Evolutionary conservation across 1,139 yeast genomes (phyloP).

Genomic region (Sugiyamaella neomexicana): DNA sequence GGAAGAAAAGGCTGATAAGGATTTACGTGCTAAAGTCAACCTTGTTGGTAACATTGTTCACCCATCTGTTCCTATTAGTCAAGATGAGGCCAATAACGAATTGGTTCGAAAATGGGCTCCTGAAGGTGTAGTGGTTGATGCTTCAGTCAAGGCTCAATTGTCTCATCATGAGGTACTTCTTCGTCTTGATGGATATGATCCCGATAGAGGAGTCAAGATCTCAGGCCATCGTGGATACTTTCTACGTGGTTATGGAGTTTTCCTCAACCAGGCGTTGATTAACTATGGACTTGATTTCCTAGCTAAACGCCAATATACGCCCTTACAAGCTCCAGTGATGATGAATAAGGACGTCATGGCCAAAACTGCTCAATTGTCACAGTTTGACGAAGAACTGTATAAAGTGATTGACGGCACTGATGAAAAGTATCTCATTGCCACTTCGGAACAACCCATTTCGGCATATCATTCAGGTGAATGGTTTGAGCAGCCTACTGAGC

Average conservation of each 20-base stretch:
- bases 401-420: slow-evolving; percentile 96
- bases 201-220: slow-evolving; percentile 96
- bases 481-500: slow-evolving; percentile 98
- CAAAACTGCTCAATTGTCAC: slow-evolving; percentile 96
- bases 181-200: slow-evolving; percentile 96
- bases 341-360: slow-evolving; percentile 99
- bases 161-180: slow-evolving; percentile 95
- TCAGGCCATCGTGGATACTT: slow-evolving; percentile 99
- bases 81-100: slow-evolving; percentile 89
- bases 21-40: slow-evolving; percentile 76
- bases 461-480: slow-evolving; percentile 98
- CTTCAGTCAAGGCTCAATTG: slow-evolving; percentile 66
- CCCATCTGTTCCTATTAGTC: slow-evolving; percentile 81
- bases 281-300: slow-evolving; percentile 91
- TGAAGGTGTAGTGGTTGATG: slow-evolving; percentile 52
- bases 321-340: slow-evolving; percentile 98
- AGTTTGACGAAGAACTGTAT: slow-evolving; percentile 96
- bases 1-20: slow-evolving; percentile 79
- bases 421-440: slow-evolving; percentile 96
- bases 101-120: slow-evolving; percentile 88
- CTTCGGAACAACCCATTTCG: slow-evolving; percentile 98
- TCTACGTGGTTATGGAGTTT: slow-evolving; percentile 91
- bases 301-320: slow-evolving; percentile 75
- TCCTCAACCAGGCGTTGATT: slow-evolving; percentile 95
- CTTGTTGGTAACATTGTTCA: slow-evolving; percentile 93